Evolutionary conservation across 257 asterid genomes (phyloP).

Genomic region (Solanum rostratum): DNA sequence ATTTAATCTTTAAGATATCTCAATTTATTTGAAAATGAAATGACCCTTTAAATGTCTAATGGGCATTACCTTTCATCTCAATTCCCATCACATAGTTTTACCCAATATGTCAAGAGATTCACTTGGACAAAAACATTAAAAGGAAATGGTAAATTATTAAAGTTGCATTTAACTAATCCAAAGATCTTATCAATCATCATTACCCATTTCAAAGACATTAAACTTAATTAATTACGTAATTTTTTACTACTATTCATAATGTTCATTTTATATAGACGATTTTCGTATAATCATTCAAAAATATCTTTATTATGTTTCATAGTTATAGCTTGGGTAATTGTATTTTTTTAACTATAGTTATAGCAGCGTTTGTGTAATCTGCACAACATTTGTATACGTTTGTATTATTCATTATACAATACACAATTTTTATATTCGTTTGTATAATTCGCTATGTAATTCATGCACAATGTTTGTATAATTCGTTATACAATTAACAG

Average conservation of each 20-base stretch:
- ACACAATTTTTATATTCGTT: too few species aligned
- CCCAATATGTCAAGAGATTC: neutral
- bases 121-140: neutral
- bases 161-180: neutral
- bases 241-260: neutral
- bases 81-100: neutral
- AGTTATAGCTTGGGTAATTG: too few species aligned
- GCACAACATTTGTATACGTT: too few species aligned
- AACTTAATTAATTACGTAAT: neutral
- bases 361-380: too few species aligned
- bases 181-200: neutral
- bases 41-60: neutral
- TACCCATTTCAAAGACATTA: neutral
- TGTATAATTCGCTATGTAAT: too few species aligned
- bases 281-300: too few species aligned
- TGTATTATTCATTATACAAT: too few species aligned
- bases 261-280: neutral
- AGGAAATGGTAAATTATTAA: neutral
- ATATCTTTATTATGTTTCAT: too few species aligned
- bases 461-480: too few species aligned
- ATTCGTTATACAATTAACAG: too few species aligned
- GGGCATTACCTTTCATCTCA: neutral
- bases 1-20: too few species aligned
- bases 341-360: too few species aligned
- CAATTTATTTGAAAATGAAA: neutral